A percentile compares a stretch with the other conserved stretches of the same genome.
phyloP scores from a whole-genome alignment of 805 yeast species.

The Torulaspora quercuum region DNA sequence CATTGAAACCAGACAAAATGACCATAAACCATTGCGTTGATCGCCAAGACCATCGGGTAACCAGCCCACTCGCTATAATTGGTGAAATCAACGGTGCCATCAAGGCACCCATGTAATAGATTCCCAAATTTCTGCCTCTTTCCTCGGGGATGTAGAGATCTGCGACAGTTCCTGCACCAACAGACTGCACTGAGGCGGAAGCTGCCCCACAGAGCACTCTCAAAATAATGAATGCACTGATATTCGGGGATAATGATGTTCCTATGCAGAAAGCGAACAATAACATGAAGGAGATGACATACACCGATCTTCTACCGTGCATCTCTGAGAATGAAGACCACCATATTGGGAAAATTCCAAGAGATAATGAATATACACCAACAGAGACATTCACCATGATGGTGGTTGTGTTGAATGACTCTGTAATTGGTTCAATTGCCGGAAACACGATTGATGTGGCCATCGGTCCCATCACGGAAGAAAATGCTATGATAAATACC shows the following conservation, averaged over 20 bases:
- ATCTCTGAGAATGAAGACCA: constrained; percentile 80
- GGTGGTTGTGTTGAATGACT: constrained; percentile 52
- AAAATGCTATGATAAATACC: constrained; percentile 63
- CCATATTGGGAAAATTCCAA: constrained; percentile 84
- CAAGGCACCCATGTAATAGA: constrained; percentile 74
- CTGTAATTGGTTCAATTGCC: constrained; percentile 59
- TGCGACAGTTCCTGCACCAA: constrained; percentile 84
- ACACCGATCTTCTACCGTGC: constrained; percentile 71
- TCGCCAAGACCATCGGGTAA: constrained; percentile 77
- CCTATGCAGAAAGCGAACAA: constrained; percentile 69
- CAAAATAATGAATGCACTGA: constrained; percentile 61
- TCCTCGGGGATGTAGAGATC: constrained; percentile 65
- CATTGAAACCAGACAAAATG: constrained; percentile 56
- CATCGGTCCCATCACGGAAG: constrained; percentile 83
- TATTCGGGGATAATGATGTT: constrained; percentile 59
- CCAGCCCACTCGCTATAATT: constrained; percentile 71
- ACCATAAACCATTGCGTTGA: constrained; percentile 85
- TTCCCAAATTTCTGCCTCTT: constrained; percentile 77
- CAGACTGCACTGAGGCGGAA: constrained; percentile 81
- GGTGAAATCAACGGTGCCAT: constrained; percentile 81
- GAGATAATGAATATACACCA: constrained; percentile 68
- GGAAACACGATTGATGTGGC: constrained; percentile 83
- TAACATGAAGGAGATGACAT: constrained; percentile 60
- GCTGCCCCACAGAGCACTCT: constrained; percentile 75
- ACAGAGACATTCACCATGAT: constrained; percentile 70